Percentiles rank a stretch among this genome's conserved stretches.
These are phyloP conservation scores for Fusarium caatingaense DNA, from an alignment of 2,329 filamentous ascomycete species.

Conservation along the genomic window DNA sequence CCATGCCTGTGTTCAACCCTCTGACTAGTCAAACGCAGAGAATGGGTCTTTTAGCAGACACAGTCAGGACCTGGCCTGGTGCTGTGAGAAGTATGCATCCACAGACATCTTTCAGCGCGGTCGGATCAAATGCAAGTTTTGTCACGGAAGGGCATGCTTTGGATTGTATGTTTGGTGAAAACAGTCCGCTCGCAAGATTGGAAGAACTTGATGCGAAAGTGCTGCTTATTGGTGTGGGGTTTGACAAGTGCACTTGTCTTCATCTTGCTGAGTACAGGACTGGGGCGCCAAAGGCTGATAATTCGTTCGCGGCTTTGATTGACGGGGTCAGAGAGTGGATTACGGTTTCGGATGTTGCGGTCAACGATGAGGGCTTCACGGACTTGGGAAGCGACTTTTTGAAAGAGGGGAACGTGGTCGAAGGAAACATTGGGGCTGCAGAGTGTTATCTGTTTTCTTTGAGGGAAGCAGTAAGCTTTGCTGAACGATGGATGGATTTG, in stretches of 20 bases:
- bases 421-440: neutral
- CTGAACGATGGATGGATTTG: neutral
- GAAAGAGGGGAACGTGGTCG: fast-evolving
- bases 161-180: slow-evolving; percentile 1
- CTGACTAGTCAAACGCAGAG: neutral
- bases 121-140: neutral
- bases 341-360: neutral
- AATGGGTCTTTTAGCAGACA: slow-evolving; percentile 2
- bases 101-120: slow-evolving; percentile 3
- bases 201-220: neutral
- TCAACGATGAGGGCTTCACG: neutral
- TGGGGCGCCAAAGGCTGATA: neutral
- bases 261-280: slow-evolving; percentile 15
- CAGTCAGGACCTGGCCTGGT: slow-evolving; percentile 5
- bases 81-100: slow-evolving; percentile 3
- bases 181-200: neutral
- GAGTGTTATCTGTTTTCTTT: neutral
- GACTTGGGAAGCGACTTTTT: neutral
- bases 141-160: neutral
- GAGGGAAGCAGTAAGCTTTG: neutral
- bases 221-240: neutral
- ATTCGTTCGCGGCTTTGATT: neutral
- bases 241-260: slow-evolving; percentile 6
- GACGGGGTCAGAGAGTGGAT: neutral
- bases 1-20: neutral